phyloP scores from a whole-genome alignment of 129 eudicot genomes.

The carrot (Daucus carota) region DH1_v3.0 NC_030381.2:24069001-24069500 shows the following conservation, averaged over 20 bases:
- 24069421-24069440: neutral
- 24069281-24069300: neutral
- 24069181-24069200: neutral
- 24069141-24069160: neutral
- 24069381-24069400: conserved; percentile 13
- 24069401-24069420: neutral
- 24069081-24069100: too few species aligned
- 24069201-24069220: neutral
- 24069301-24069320: neutral
- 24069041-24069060: too few species aligned
- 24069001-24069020: too few species aligned
- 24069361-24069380: conserved; percentile 82
- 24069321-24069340: conserved; percentile 79
- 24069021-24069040: too few species aligned
- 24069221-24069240: neutral
- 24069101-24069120: too few species aligned
- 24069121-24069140: neutral
- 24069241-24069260: neutral
- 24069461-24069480: conserved; percentile 54
- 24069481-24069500: conserved; percentile 62
- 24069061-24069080: too few species aligned
- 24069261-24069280: neutral
- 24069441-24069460: neutral
- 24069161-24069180: neutral
- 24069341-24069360: conserved; percentile 72